These are phyloP conservation scores for Straminergon stramineum DNA, from an alignment of 225 moss, liverwort and hornwort genomes.

Conservation along the genomic window DNA sequence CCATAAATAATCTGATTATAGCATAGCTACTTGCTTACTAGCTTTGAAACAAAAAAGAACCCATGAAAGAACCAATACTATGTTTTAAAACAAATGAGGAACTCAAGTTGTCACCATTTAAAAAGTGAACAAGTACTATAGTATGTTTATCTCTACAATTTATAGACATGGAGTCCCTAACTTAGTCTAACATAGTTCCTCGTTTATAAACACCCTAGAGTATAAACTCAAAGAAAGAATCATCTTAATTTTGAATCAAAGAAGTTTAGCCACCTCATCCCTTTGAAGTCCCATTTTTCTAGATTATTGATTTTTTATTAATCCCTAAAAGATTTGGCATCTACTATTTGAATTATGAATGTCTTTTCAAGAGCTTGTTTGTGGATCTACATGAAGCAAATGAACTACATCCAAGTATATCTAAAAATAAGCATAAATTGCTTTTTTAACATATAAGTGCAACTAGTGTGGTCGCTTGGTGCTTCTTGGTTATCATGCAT, in stretches of 20 bases:
- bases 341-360: too few relatives aligned
- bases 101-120: background rate
- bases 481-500: background rate
- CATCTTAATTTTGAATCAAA: background rate
- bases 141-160: fast-evolving
- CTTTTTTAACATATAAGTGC: background rate
- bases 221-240: background rate
- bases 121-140: background rate
- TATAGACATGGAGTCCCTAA: too few relatives aligned
- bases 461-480: background rate
- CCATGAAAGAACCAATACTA: too few relatives aligned
- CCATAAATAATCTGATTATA: too few relatives aligned
- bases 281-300: background rate
- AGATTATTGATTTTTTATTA: background rate
- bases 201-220: background rate
- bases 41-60: background rate
- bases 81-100: too few relatives aligned
- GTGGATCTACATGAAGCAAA: fast-evolving
- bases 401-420: background rate
- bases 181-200: background rate
- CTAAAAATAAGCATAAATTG: background rate
- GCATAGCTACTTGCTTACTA: background rate
- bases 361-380: background rate
- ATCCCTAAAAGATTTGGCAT: fast-evolving
- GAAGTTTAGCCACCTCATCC: fast-evolving